Conservation (phyloP, 2,329 filamentous ascomycete genomes). For the Fusarium bactridioides region DNA sequence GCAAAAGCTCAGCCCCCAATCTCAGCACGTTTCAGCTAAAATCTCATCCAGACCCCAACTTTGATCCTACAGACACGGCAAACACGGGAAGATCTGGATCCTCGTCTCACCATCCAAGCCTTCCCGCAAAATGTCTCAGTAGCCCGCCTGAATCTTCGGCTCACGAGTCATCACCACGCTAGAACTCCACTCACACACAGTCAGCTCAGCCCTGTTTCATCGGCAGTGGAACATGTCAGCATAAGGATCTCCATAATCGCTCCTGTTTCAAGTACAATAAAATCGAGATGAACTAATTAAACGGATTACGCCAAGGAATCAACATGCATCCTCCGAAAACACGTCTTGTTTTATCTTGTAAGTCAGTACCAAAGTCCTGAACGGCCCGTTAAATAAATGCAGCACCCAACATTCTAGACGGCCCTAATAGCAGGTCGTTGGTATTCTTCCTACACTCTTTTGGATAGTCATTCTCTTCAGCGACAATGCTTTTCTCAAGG, state of each 20-base stretch:
- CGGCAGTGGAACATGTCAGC: neutral
- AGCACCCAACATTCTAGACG: neutral
- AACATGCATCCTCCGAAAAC: neutral
- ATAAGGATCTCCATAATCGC: neutral
- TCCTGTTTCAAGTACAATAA: neutral
- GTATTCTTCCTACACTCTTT: neutral
- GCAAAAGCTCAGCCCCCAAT: neutral
- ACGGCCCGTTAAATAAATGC: slow-evolving; percentile 10
- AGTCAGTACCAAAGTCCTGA: neutral
- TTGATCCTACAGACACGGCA: neutral
- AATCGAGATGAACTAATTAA: slow-evolving; percentile 6
- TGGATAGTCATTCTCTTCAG: neutral
- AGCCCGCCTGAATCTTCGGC: neutral
- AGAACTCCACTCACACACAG: neutral
- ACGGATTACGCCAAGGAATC: neutral
- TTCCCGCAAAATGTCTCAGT: neutral
- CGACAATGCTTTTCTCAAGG: slow-evolving; percentile 7
- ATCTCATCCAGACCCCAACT: neutral
- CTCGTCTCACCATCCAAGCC: neutral
- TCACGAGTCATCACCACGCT: neutral
- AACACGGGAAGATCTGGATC: neutral
- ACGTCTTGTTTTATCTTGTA: neutral
- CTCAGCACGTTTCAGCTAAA: neutral
- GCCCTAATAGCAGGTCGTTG: neutral
- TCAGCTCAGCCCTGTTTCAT: slow-evolving; percentile 9